Conservation (phyloP, 73 alveolate species). For the Paramecium biaurelia region DNA sequence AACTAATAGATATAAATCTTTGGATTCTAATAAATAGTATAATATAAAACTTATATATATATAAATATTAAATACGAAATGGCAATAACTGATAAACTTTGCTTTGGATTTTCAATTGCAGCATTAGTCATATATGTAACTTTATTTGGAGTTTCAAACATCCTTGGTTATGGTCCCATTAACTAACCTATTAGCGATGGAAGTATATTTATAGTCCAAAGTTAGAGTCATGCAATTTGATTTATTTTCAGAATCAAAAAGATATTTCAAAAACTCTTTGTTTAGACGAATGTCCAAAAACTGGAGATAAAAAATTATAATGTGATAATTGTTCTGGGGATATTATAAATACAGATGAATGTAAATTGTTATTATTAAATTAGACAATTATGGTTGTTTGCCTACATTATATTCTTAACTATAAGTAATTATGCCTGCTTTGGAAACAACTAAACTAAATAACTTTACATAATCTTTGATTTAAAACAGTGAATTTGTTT, state of each 20-base stretch:
- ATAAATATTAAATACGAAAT: background rate
- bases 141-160: background rate
- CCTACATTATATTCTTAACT: background rate
- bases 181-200: background rate
- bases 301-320: background rate
- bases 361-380: background rate
- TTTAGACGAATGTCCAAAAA: background rate
- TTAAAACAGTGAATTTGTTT: background rate
- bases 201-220: background rate
- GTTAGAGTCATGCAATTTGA: background rate
- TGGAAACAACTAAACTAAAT: background rate
- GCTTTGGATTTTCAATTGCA: background rate
- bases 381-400: background rate
- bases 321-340: background rate
- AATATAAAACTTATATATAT: background rate
- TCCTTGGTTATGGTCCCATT: background rate
- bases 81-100: slow-evolving; percentile 9
- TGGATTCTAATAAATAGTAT: background rate
- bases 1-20: background rate
- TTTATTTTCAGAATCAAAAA: background rate
- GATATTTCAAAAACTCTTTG: background rate
- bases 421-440: background rate
- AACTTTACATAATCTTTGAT: background rate
- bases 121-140: background rate
- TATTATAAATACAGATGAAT: background rate